phyloP scores from a whole-genome alignment of 352 stramenopile genomes.

The Phytophthora vignae region DNA sequence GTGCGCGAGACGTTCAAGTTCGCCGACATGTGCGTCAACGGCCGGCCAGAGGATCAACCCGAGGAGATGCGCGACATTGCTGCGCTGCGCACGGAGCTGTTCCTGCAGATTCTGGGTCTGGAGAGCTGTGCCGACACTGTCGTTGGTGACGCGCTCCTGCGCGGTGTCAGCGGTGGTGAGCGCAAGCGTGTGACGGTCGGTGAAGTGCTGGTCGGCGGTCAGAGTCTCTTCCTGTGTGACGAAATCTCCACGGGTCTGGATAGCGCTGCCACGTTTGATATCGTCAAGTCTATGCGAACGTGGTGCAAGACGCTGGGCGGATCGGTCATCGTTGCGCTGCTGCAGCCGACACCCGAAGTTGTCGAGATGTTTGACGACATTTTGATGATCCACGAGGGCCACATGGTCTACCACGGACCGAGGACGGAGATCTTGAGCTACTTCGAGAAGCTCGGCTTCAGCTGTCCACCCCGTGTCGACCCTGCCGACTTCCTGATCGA shows the following conservation, averaged over 20 bases:
- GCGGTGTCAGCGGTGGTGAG: slow-evolving; percentile 93
- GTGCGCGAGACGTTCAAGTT: slow-evolving; percentile 93
- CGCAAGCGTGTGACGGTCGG: slow-evolving; percentile 89
- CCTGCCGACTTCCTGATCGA: slow-evolving; percentile 79
- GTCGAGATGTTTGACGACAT: slow-evolving; percentile 96
- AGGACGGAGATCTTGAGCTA: slow-evolving; percentile 78
- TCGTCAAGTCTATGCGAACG: slow-evolving; percentile 60
- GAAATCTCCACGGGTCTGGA: slow-evolving; percentile 73
- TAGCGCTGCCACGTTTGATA: slow-evolving; percentile 62
- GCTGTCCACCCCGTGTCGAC: slow-evolving; percentile 67
- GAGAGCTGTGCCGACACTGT: slow-evolving; percentile 93
- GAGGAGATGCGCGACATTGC: slow-evolving; percentile 80
- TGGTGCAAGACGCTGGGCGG: slow-evolving; percentile 49
- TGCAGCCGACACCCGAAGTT: slow-evolving; percentile 87
- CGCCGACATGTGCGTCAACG: slow-evolving; percentile 92
- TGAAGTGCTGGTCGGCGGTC: slow-evolving; percentile 50
- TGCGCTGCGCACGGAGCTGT: slow-evolving; percentile 74
- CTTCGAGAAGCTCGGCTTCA: slow-evolving; percentile 86
- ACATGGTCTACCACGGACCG: slow-evolving; percentile 94
- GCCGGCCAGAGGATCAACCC: slow-evolving; percentile 56
- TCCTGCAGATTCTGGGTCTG: slow-evolving; percentile 87
- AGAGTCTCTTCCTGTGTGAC: slow-evolving; percentile 84
- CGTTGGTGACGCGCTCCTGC: slow-evolving; percentile 87
- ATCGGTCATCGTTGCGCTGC: slow-evolving; percentile 46
- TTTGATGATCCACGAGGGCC: slow-evolving; percentile 93